These are phyloP conservation scores for Nicotiana noctiflora DNA, from an alignment of 257 asterid genomes.

Conservation along the genomic window DNA sequence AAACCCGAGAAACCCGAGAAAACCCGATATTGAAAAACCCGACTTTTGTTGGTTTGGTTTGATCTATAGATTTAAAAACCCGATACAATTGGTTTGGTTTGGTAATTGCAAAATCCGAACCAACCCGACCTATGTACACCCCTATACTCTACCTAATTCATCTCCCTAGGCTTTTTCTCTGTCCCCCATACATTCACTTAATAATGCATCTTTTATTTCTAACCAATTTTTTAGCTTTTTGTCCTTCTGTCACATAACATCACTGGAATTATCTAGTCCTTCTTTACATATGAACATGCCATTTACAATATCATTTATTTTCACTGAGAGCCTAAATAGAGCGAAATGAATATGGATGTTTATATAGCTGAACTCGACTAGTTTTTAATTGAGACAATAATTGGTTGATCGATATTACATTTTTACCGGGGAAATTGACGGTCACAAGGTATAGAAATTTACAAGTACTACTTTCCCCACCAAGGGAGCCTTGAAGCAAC, in stretches of 20 bases:
- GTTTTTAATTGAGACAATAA: neutral
- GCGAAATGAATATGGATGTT: neutral
- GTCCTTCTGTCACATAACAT: neutral
- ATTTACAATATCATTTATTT: neutral
- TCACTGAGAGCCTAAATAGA: neutral
- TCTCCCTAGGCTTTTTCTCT: slow-evolving; percentile 15
- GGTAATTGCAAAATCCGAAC: too few species aligned
- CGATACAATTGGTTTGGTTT: too few species aligned
- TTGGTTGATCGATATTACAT: neutral
- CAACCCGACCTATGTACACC: too few species aligned
- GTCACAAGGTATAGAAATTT: neutral
- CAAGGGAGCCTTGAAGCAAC: too few species aligned
- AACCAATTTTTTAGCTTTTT: neutral
- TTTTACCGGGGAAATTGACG: neutral
- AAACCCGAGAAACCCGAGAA: too few species aligned
- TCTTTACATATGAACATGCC: neutral
- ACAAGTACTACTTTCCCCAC: neutral
- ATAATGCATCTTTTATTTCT: neutral
- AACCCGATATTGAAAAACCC: too few species aligned
- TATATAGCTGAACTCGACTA: neutral
- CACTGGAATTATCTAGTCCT: neutral
- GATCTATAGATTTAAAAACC: too few species aligned
- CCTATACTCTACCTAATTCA: slow-evolving; percentile 53
- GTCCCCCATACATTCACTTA: neutral
- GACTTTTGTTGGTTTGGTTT: too few species aligned